Evolutionary conservation across 2,329 filamentous ascomycete genomes (phyloP).

Genomic region (Purpureocillium takamizusanense): DNA sequence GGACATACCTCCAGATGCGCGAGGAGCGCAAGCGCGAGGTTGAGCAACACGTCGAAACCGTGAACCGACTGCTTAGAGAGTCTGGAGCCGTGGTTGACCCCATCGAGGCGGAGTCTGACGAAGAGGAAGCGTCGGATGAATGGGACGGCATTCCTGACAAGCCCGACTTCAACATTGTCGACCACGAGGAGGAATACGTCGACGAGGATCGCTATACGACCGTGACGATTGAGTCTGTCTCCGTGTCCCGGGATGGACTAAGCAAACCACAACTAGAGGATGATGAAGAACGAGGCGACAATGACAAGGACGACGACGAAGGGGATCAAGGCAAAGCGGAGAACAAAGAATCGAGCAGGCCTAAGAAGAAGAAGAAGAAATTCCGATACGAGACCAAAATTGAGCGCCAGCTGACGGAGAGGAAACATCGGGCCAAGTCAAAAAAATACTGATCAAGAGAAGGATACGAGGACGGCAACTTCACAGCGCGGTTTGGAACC

Average conservation of each 20-base stretch:
- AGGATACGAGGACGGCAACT: neutral
- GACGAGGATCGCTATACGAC: constrained; percentile 95
- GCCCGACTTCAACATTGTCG: constrained; percentile 42
- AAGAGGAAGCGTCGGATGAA: constrained; percentile 36
- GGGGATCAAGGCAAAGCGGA: constrained; percentile 21
- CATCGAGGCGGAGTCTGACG: constrained; percentile 30
- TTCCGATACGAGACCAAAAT: constrained; percentile 88
- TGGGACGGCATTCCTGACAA: constrained; percentile 59
- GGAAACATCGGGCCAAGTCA: constrained; percentile 60
- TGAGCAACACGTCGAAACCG: constrained; percentile 69
- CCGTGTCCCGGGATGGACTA: constrained; percentile 65
- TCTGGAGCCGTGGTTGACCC: constrained; percentile 36
- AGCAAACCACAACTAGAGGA: constrained; percentile 37
- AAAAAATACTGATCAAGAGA: constrained; percentile 1
- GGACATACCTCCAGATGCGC: constrained; percentile 54
- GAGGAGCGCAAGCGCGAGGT: constrained; percentile 76
- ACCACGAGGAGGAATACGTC: constrained; percentile 87
- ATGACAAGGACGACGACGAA: constrained; percentile 17
- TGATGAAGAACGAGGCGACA: constrained; percentile 26
- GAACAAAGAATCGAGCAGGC: constrained; percentile 22
- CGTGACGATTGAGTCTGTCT: constrained; percentile 86
- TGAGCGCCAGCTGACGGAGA: constrained; percentile 66
- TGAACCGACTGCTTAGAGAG: constrained; percentile 61
- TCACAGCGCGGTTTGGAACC: constrained; percentile 2
- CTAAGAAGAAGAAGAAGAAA: constrained; percentile 79